Percentiles rank a stretch among this genome's conserved stretches.
These are phyloP conservation scores for Endocladia muricata DNA, from an alignment of 31 red algal genomes.

Conservation along the genomic window DNA sequence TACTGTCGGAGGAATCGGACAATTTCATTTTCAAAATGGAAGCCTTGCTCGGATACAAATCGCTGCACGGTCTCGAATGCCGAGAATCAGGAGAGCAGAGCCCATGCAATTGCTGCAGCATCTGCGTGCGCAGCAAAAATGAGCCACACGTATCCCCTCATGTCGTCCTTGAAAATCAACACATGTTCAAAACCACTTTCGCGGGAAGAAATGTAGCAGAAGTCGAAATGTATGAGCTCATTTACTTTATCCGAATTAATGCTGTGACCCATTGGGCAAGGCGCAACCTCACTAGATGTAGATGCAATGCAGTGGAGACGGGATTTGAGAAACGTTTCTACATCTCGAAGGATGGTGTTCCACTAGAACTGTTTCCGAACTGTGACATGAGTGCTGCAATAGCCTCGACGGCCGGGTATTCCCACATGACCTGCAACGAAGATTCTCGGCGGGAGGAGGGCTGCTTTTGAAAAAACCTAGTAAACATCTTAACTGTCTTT, in stretches of 20 bases:
- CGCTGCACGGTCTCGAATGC: background rate
- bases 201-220: background rate
- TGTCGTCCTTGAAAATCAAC: constrained; percentile 16
- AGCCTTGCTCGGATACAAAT: too few species aligned
- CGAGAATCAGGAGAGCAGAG: constrained; percentile 26
- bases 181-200: background rate
- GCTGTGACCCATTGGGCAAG: background rate
- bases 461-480: background rate
- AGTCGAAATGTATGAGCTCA: background rate
- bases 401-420: background rate
- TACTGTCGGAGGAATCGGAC: too few species aligned
- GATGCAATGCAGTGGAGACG: constrained; percentile 2
- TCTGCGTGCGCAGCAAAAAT: background rate
- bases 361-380: background rate
- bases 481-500: background rate
- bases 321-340: background rate
- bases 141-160: constrained; percentile 25
- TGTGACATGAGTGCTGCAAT: background rate
- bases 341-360: background rate
- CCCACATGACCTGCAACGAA: background rate
- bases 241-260: background rate
- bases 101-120: background rate
- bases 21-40: too few species aligned
- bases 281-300: background rate
- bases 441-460: background rate